Evolutionary conservation across 164 flowering plant genomes (phyloP).

Genomic region (Kalanchoe fedtschenkoi): DNA sequence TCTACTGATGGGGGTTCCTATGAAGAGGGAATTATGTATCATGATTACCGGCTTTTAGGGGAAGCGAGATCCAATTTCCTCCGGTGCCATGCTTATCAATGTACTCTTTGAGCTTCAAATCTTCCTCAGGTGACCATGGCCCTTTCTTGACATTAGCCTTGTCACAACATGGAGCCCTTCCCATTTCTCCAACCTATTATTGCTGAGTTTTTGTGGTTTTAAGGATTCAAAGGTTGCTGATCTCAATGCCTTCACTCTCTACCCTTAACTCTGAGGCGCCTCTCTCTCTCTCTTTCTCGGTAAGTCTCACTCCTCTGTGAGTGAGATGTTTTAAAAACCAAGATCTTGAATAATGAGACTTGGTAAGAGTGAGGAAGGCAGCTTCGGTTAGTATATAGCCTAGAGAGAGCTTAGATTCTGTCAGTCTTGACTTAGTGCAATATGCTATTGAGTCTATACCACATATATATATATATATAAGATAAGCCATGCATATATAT

Average conservation of each 20-base stretch:
- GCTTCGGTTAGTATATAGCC: background rate
- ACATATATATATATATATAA: no score
- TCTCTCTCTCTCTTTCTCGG: no score
- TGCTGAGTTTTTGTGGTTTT: background rate
- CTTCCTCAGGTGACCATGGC: background rate
- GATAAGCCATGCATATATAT: background rate
- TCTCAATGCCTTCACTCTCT: background rate
- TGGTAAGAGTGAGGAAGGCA: background rate
- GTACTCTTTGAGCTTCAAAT: conserved; percentile 1
- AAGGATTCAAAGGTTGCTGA: background rate
- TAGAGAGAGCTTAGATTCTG: background rate
- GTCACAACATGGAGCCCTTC: no score
- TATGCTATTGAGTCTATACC: background rate
- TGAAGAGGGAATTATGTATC: no score
- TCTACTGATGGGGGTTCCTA: no score
- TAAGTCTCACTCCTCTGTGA: background rate
- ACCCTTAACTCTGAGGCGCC: background rate
- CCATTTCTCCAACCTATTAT: background rate
- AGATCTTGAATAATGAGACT: background rate
- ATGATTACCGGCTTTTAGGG: background rate
- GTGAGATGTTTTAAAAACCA: background rate
- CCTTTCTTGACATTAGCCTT: background rate
- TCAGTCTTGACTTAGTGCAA: background rate
- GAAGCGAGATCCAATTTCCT: conserved; percentile 1
- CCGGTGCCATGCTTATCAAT: background rate